Conservation (phyloP, 352 stramenopile genomes). For the Pythium utonaiense region DNA sequence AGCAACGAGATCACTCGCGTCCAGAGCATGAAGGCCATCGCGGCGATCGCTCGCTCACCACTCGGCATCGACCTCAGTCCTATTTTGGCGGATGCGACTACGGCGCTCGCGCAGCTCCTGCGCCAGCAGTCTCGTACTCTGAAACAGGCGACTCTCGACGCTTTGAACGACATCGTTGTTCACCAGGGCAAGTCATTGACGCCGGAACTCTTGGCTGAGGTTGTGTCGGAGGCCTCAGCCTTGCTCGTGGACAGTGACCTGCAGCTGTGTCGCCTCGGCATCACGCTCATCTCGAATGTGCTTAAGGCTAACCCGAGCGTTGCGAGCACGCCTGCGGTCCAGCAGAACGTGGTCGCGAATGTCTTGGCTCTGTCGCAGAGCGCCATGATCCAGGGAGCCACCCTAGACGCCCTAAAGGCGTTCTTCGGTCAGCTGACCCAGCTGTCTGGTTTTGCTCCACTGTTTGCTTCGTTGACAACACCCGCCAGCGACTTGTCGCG, state of each 20-base stretch:
- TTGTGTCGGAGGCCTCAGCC: conserved; percentile 88
- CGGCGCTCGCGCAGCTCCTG: conserved; percentile 89
- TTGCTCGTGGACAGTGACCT: conserved; percentile 96
- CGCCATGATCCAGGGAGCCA: conserved; percentile 84
- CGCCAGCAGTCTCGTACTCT: conserved; percentile 94
- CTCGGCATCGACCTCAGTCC: conserved; percentile 88
- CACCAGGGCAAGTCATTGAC: conserved; percentile 69
- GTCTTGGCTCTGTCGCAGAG: conserved; percentile 88
- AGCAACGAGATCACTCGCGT: conserved; percentile 98
- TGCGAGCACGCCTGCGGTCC: conserved; percentile 51
- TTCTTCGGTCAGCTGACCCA: conserved; percentile 74
- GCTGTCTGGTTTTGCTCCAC: conserved; percentile 73
- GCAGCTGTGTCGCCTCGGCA: conserved; percentile 93
- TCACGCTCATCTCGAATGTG: conserved; percentile 84
- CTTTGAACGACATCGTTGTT: conserved; percentile 89
- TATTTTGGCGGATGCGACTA: conserved; percentile 88
- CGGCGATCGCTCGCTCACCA: conserved; percentile 83
- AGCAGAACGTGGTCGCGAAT: conserved; percentile 70
- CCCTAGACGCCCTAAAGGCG: conserved; percentile 66
- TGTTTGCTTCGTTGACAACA: conserved; percentile 84
- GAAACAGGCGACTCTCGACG: conserved; percentile 92
- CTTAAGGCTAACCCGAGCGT: conserved; percentile 62
- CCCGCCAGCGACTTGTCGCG: conserved; percentile 67
- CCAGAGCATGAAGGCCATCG: conserved; percentile 95
- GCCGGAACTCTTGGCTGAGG: conserved; percentile 78